phyloP scores from a whole-genome alignment of 1,139 yeast species.

The Meyerozyma smithsonii region DNA sequence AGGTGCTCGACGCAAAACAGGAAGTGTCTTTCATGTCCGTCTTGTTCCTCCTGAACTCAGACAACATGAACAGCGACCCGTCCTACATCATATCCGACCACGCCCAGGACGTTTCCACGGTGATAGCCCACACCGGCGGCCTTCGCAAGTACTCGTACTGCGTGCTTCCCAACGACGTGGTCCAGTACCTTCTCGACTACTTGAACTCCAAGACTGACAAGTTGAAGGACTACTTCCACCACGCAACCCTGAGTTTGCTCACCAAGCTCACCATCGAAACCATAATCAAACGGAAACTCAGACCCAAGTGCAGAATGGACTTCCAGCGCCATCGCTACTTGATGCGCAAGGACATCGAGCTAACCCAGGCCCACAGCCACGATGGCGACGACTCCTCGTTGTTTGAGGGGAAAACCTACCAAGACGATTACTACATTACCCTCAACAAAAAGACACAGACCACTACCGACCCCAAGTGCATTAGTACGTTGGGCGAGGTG shows the following conservation, averaged over 20 bases:
- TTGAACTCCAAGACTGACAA: constrained; percentile 17
- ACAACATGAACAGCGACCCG: constrained; percentile 22
- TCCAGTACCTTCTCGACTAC: constrained; percentile 20
- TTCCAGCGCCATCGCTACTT: constrained; percentile 49
- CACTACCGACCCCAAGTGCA: constrained; percentile 21
- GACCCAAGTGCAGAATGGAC: constrained; percentile 43
- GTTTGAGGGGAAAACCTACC: constrained; percentile 12
- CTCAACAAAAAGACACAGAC: constrained; percentile 34
- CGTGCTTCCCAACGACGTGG: constrained; percentile 30
- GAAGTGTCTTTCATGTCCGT: constrained; percentile 9
- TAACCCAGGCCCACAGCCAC: background rate
- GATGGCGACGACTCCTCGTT: background rate
- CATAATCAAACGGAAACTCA: constrained; percentile 42
- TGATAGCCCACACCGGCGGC: constrained; percentile 40
- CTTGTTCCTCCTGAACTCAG: constrained; percentile 10
- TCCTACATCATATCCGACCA: constrained; percentile 30
- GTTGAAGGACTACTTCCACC: constrained; percentile 9
- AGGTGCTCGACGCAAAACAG: constrained; percentile 10
- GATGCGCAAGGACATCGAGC: constrained; percentile 20
- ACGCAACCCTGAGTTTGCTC: constrained; percentile 21
- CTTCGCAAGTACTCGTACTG: constrained; percentile 40
- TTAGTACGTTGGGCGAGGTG: constrained; percentile 14
- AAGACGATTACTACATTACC: constrained; percentile 33
- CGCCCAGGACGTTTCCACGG: constrained; percentile 21
- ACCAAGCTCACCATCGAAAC: constrained; percentile 20